Evolutionary conservation across 352 stramenopile genomes (phyloP), one percentile per base, ranked within the genome.

Genomic region (Pythium volutum): DNA sequence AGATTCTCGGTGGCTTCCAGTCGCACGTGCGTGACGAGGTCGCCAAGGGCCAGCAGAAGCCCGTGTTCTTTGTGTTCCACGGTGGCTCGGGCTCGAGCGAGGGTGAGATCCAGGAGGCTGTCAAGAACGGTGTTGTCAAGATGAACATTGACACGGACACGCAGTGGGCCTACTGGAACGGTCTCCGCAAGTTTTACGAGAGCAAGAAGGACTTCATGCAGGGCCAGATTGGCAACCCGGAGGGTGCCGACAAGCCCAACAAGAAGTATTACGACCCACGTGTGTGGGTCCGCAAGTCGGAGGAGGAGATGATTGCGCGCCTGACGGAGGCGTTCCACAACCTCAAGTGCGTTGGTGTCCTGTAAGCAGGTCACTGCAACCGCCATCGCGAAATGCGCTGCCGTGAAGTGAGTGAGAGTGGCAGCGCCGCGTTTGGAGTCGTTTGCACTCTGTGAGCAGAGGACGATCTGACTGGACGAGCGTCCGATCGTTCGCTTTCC

Each of bases 111-210:
- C 80, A 96, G 75, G 90, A 97, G 62, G 91, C 97, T 70, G 97
- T 98, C 64, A 80, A 94, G 71, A 97, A 96, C 62, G 97, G 97
- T 71, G 96, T 99, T 47, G 93, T 99, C 66, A 99, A 99, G 90
- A 99, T 99, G 97, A 99, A 99, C 91, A 98, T 99, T 74, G 97
- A 99, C 85, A 99, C 97, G 65, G 97, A 99, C 80, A 99, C 95
- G 62, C 96, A 99, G 87, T 99, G 96, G 96, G 91, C 94, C 52
- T 99, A 98, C 94, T 99, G 96, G 97, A 92, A 99, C 75, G 97
- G 97, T 70, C 87, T 99, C 62, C 92, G 97, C 89, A 87, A 92
- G 71, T 99, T 98, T 74, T 98, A 99, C 81, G 84, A 94, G 66
- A 89, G 91, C 59, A 98, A 99, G 87, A 97, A 98, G 81, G 96